Conservation (phyloP, 2,329 filamentous ascomycete genomes). For the Penicillium freii region DNA sequence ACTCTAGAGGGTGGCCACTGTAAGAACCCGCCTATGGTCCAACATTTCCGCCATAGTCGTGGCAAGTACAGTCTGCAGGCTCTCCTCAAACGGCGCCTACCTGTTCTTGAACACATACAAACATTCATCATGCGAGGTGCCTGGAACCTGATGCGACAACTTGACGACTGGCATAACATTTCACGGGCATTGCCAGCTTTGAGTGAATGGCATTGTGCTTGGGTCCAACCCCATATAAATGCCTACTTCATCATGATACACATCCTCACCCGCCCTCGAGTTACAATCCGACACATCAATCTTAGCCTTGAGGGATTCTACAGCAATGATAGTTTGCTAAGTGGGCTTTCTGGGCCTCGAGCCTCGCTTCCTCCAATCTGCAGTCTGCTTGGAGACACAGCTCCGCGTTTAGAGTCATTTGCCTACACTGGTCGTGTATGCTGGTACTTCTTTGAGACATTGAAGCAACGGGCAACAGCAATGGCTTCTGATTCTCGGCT, state of each 20-base stretch:
- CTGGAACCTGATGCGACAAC: slow-evolving; percentile 70
- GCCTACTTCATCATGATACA: slow-evolving; percentile 68
- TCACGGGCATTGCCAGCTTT: slow-evolving; percentile 64
- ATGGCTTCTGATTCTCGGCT: slow-evolving; percentile 39
- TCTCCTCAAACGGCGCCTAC: slow-evolving; percentile 34
- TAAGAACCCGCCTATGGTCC: slow-evolving; percentile 69
- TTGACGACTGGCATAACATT: slow-evolving; percentile 62
- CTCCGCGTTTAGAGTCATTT: slow-evolving; percentile 64
- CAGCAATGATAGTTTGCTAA: slow-evolving; percentile 50
- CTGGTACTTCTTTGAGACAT: slow-evolving; percentile 63
- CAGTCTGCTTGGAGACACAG: slow-evolving; percentile 58
- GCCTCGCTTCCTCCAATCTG: slow-evolving; percentile 65
- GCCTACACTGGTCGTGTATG: slow-evolving; percentile 72
- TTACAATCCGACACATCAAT: slow-evolving; percentile 61
- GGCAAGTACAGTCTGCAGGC: neutral
- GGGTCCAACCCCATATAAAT: slow-evolving; percentile 71
- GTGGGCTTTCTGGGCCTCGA: slow-evolving; percentile 36
- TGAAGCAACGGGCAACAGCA: slow-evolving; percentile 48
- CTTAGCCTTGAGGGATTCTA: slow-evolving; percentile 72
- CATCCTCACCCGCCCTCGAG: slow-evolving; percentile 59
- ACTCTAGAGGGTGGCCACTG: slow-evolving; percentile 75
- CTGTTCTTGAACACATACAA: slow-evolving; percentile 56
- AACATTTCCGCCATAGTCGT: slow-evolving; percentile 47
- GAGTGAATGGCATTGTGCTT: slow-evolving; percentile 53
- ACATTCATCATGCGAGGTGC: slow-evolving; percentile 72